Evolutionary conservation across 805 yeast species (phyloP).

Genomic region (Candida dajiaensis): DNA sequence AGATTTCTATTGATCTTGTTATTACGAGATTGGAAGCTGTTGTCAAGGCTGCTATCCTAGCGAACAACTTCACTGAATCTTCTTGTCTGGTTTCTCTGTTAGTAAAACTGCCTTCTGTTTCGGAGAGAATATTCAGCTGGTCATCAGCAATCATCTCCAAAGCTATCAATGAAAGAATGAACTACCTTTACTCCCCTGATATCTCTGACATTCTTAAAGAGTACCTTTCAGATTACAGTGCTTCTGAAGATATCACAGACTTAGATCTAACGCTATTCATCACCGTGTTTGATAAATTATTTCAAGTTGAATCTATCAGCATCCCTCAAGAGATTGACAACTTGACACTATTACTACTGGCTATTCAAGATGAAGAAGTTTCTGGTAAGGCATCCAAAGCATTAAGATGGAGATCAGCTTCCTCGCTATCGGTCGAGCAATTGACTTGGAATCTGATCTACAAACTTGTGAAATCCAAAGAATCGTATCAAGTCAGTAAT

Average conservation of each 20-base stretch:
- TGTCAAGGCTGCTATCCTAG: not conserved
- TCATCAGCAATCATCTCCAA: constrained; percentile 2
- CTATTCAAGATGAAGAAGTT: constrained; percentile 33
- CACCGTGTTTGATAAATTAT: constrained; percentile 13
- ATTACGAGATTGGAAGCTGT: constrained; percentile 1
- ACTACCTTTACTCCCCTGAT: constrained; percentile 2
- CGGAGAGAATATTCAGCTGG: constrained; percentile 6
- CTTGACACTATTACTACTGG: constrained; percentile 29
- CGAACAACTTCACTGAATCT: not conserved
- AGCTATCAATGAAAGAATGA: constrained; percentile 2
- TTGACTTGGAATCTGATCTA: constrained; percentile 44
- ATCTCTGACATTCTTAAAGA: not conserved
- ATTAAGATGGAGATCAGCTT: constrained; percentile 46
- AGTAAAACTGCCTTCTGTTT: constrained; percentile 6
- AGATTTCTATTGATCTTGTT: not conserved
- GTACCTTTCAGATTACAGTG: not conserved
- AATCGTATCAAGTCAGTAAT: constrained; percentile 30
- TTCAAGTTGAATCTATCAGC: constrained; percentile 4
- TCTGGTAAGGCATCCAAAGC: constrained; percentile 33
- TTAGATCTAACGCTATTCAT: not conserved
- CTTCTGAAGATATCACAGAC: not conserved
- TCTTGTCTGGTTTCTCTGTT: constrained; percentile 1
- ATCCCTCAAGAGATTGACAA: constrained; percentile 18
- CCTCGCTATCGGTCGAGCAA: constrained; percentile 12
- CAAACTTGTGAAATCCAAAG: constrained; percentile 26